Base-by-base conservation (phyloP, 106 monocot genomes). In the Iris macrosiphon region DNA sequence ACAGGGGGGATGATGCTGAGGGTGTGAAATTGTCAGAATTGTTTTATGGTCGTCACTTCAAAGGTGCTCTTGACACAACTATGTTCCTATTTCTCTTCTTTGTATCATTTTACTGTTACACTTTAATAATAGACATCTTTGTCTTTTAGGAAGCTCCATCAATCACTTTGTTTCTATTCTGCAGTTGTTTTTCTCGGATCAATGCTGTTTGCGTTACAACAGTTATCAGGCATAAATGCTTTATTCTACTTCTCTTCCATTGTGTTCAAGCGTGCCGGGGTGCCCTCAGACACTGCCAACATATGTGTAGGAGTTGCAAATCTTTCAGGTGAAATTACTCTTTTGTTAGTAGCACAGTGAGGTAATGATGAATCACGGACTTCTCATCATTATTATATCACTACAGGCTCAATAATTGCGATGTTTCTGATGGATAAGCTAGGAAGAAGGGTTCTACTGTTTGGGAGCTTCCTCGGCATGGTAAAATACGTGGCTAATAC, bases 201-300 rank as follows among this genome's bases (percentile, higher is more conserved):
- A 69, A 78, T 64, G 55, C 80, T 98, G 29, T 98, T 91, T 79
- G 87, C 87, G 78, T 80, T 98, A 69, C 98, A 98, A 69, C 98
- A 98, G 78, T 66, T 98, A 57, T 91, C 98, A 17, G 98, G 98
- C 49, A 98, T 98, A 87, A 98, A 98, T 83, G 90, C 91, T 70
- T 67, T 98, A 8, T 91, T 98, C 70, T 98, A 83, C 61, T 98
- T 91, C 74, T 98, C 98, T 31, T 80, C 91, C 26, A 73, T 76
- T 42, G 90, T 98, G 27, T 98, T 98, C 51, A 87, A 66, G 61
- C 76, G 67, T 45, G 98, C 78, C 13, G 90, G 90, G 1, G 83
- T 98, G 32, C 91, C 98, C 7, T 75, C 90, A 44, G 75, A 70
- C 26, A 34, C 78, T 55, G 91, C 91, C 31, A 98, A 91, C 65